Base-by-base conservation (phyloP, 129 eudicot species). In the Smallanthus sonchifolius region DNA sequence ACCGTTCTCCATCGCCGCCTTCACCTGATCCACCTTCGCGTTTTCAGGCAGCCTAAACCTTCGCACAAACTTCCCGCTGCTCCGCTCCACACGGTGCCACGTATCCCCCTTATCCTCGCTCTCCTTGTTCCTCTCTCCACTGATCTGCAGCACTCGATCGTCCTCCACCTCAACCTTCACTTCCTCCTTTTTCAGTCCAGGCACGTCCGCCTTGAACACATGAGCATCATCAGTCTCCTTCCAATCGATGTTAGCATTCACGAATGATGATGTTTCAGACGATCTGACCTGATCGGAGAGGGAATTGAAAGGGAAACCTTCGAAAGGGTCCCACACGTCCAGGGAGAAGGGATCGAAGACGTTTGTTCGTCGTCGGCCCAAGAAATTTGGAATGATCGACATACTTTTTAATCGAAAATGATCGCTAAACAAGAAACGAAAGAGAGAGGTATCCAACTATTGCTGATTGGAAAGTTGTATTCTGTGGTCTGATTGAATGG, bases 161-260 rank as follows among this genome's bases (percentile, higher is more conserved):
- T 83, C 87, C 56, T 86, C 87, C 9, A 86, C 72, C 52, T 86
- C 84, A 2, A 86, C 91, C 76, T 86, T 86, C 57, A 86, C 84
- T 19, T 86, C 86, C 47, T 86, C 91, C 72, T 86, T 81, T 4
- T 83, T 83, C 28, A 86, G 66, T 20, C 91, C 91, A 0, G 85
- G 83, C 4, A 83, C 40, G 6, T 86, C 91, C 38, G 82, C 91
- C 68, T 83, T 83, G 72, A 83, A 73, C 72, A 77, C 88, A 45
- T 80, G 85, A 0, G 82, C 80, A 3, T 81, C 79, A 0, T 49
- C 44, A 0, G 88, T 86, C 77, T 86, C 91, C 60, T 78, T 86
- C 91, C 91, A 86, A 65, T 87, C 88, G 16, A 84, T 66, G 2
- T 10, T 57, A 0, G 82, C 67, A 39, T 34, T 45, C 4, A 72